Evolutionary conservation across 148 eudicot species (phyloP), one percentile per base, ranked within the genome.

Genomic region (Cornus florida): DNA sequence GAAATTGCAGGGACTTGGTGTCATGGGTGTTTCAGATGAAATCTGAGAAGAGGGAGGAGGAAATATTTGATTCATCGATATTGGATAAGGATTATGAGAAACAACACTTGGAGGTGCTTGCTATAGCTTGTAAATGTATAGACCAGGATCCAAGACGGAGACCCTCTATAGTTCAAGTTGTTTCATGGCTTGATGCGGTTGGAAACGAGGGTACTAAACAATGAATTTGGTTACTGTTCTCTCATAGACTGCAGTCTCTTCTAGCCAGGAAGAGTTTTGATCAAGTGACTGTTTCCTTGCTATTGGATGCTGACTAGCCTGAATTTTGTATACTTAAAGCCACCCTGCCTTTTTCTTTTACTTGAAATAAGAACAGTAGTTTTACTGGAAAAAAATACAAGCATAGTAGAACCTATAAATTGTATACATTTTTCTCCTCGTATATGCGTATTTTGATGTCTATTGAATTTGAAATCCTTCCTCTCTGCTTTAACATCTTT

Each of bases 11-110:
- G 79, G 92, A 95, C 85, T 81, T 95, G 80, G 93, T 93, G 10
- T 90, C 91, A 1, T 95, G 99, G 97, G 97, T 95, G 67, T 92
- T 89, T 78, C 93, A 92, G 83, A 92, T 90, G 99, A 92, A 89
- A 80, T 82, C 76, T 14, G 92, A 90, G 85, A 90, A 75, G 85
- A 92, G 83, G 78, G 97, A 87, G 69, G 92, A 81, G 75, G 89
- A 88, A 75, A 90, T 95, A 80, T 86, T 95, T 1, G 97, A 95
- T 89, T 56, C 90, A 4, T 80, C 84, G 1, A 86, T 94, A 50
- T 82, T 89, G 90, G 87, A 86, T 7, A 89, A 82, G 77, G 86
- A 77, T 71, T 50, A 75, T 46, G 93, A 95, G 81, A 95, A 90
- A 84, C 91, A 95, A 79, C 74, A 93, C 5, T 65, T 90, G 31